These are phyloP conservation scores for Amanita exitialis DNA, from an alignment of 768 basidiomycete genomes.

Conservation along the genomic window DNA sequence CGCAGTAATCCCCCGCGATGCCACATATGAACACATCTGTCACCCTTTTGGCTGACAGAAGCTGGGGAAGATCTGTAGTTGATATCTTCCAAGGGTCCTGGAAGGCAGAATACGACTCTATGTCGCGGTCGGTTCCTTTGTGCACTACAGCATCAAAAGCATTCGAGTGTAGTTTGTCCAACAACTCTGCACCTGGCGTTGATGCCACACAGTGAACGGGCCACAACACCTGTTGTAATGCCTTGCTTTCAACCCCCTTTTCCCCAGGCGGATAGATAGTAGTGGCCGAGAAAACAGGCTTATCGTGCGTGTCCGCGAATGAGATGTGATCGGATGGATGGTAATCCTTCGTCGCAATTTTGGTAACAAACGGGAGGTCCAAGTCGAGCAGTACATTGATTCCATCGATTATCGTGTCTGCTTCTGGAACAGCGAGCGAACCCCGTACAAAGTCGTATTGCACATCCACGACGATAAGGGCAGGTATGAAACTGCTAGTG, in stretches of 20 bases:
- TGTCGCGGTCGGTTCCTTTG: slow-evolving; percentile 45
- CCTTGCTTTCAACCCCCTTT: slow-evolving; percentile 15
- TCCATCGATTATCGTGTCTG: slow-evolving; percentile 41
- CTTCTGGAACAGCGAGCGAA: slow-evolving; percentile 59
- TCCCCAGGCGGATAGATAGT: slow-evolving; percentile 31
- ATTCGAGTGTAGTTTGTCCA: slow-evolving; percentile 35
- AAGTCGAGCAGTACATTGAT: slow-evolving; percentile 46
- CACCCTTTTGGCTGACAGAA: slow-evolving; percentile 31
- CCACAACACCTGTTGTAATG: slow-evolving; percentile 57
- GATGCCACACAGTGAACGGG: slow-evolving; percentile 70
- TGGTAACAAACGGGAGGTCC: slow-evolving; percentile 37
- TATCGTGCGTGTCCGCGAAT: slow-evolving; percentile 43
- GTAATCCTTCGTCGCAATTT: slow-evolving; percentile 47
- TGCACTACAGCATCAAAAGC: slow-evolving; percentile 31
- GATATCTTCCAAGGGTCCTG: slow-evolving; percentile 41
- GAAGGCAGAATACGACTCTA: slow-evolving; percentile 83
- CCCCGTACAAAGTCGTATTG: slow-evolving; percentile 81
- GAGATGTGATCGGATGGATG: slow-evolving; percentile 61
- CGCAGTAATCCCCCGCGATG: slow-evolving; percentile 75
- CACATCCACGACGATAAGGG: slow-evolving; percentile 66
- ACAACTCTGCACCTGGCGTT: slow-evolving; percentile 50
- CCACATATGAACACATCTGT: slow-evolving; percentile 55
- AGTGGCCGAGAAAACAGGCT: slow-evolving; percentile 28
- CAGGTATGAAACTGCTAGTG: slow-evolving; percentile 26
- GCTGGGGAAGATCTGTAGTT: slow-evolving; percentile 34